phyloP scores from a whole-genome alignment of 2,329 filamentous ascomycete genomes.

The Emmonsiellopsis sp. region DNA sequence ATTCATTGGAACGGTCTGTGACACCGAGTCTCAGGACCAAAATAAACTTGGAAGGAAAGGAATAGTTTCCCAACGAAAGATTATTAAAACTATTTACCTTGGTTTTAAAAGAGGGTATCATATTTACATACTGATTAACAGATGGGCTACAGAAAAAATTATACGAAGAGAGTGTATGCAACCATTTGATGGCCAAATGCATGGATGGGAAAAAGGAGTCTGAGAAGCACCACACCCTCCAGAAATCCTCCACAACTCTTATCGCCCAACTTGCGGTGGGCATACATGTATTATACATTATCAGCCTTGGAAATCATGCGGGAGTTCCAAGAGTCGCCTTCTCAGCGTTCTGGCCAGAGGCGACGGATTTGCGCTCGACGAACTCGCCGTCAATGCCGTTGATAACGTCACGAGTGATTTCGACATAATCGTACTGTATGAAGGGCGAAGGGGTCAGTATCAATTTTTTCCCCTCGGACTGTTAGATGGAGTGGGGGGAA shows the following conservation, averaged over 20 bases:
- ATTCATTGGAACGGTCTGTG: no score
- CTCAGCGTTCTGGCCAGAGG: background rate
- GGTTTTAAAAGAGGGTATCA: no score
- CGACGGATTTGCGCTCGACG: background rate
- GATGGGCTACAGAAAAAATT: no score
- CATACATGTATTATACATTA: background rate
- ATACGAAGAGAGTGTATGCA: background rate
- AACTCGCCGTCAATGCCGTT: constrained; percentile 25
- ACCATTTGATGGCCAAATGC: background rate
- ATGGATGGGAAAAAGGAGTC: background rate
- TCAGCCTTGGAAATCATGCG: background rate
- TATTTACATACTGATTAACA: no score
- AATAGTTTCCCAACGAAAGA: no score
- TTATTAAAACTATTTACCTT: no score
- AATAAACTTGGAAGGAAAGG: no score
- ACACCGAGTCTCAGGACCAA: no score
- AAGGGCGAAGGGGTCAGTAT: constrained; percentile 3
- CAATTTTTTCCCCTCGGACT: no score
- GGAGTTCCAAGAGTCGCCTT: background rate
- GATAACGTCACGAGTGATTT: constrained; percentile 64
- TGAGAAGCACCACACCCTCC: background rate
- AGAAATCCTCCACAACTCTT: background rate
- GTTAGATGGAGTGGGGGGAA: background rate
- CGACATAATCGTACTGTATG: constrained; percentile 72
- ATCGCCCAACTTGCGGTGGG: no score